Base-by-base conservation (phyloP, 768 basidiomycete genomes). In the Imleria badia region DNA sequence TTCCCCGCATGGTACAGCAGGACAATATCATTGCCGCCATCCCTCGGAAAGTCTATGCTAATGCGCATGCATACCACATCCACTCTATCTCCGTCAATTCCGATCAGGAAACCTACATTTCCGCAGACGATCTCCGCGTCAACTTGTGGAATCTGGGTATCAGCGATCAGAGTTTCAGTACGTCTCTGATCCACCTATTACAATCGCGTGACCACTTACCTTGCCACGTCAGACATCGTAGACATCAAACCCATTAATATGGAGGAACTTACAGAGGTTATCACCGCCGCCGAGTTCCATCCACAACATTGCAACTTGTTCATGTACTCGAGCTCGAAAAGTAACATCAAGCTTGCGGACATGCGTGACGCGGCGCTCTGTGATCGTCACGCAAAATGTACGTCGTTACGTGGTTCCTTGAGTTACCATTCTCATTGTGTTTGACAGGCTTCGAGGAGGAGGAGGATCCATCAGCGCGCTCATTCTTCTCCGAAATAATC, bases 181-280 rank as follows among this genome's bases (percentile, higher is more conserved):
- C 72, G 94, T 82, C 38, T 49, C 48, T 34, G 44, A 59, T 54
- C 42, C 15, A 7, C 12, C 33, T n/a, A 15, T 36, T 35, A 30
- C 38, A 35, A 42, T 59, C 47, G 38, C 30, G 33, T 38, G 53
- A 47, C 48, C 36, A 43, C 45, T 45, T 43, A 57, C 49, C 33
- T 30, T 29, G 29, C 22, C 29, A 19, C 48, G 13, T 64, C 40
- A 99, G 97, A 99, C 75, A 98, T 99, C 67, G 95, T 99, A 59
- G 97, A 99, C 73, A 98, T 99, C 83, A 99, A 99, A 71, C 97
- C 97, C 3, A 86, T 93, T 66, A 99, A 99, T 74, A 99, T 99
- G 97, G 97, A 99, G 70, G 97, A 99, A 72, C 80, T 99, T 51
- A 98, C 97, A 15, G 97, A 99, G 72, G 97, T 99, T 69, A 98